Base-by-base conservation (phyloP, 805 yeast species). In the Saccharomyces eubayanus region DNA sequence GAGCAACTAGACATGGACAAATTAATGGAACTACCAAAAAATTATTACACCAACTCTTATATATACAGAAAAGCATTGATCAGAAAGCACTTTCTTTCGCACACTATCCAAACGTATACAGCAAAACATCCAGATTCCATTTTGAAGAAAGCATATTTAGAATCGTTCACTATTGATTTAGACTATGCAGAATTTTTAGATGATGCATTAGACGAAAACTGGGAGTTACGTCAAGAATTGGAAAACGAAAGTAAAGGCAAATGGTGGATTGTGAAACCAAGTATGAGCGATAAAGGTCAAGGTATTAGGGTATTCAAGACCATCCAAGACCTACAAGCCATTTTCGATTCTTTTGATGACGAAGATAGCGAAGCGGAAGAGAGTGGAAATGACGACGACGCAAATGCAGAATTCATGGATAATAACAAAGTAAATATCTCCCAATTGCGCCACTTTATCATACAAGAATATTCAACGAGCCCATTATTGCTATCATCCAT, bases 231-330 rank as follows among this genome's bases (percentile, higher is more conserved):
- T 55, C 85, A 85, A 51, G 96, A 87, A 60, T 72, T 94, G 31
- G 85, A 84, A 55, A 67, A 69, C 10, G 77, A 74, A 16, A 24
- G 43, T 10, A 55, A 55, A 12, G 61, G 66, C 21, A 81, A 79
- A 59, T 80, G 85, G 48, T 92, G 95, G 91, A 94, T 94, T 41
- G 76, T 94, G 66, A 94, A 94, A 66, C 99, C 99, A 14, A 84
- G 96, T 58, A 90, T 94, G 97, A 87, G 96, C 63, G 99, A 94
- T 66, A 85, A 92, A 66, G 99, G 96, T 10, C 97, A 94, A 67
- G 99, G 99, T 0, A 92, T 94, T 50, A 74, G 96, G 43, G 70
- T 94, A 0, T 94, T 94, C 72, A 77, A 77, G 52, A 83, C 90
- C 0, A 75, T 89, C 36, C 88, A 83, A 8, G 94, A 90, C 62